Evolutionary conservation across 140 eudicot genomes (phyloP), one percentile per base, ranked within the genome.

Genomic region (Anethum foeniculum): DNA sequence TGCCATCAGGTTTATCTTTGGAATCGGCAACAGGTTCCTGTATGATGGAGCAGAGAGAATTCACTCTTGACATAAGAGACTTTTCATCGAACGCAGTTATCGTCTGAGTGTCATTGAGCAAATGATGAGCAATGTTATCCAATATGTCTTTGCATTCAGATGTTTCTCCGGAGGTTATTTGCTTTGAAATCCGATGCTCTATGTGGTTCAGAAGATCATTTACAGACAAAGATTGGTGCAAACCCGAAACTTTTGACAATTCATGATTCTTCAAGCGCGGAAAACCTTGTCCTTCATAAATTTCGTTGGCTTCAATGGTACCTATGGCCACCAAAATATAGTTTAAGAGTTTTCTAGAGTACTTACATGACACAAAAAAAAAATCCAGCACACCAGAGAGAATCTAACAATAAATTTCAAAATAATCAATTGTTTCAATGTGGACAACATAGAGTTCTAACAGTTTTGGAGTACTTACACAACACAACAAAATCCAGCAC

Each of bases 11-110:
- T 71, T 81, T 80, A 34, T 48, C 73, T 27, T 18, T 62, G 39
- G 75, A 30, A 34, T 44, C 84, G 28, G 56, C 71, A 43, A 76
- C 72, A 30, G 79, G 91, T 27, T 90, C 93, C 82, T 92, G 97
- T 51, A 95, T 83, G 80, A 95, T 90, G 81, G 84, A 82, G 82
- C 86, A 87, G 28, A 95, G 88, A 79, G 99, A 95, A 56, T 92
- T 86, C 72, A 95, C 96, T 86, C 86, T 86, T 74, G 93, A 84
- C 96, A 92, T 90, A 79, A 95, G 86, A 28, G 89, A 77, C 48
- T 81, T 87, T 84, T 95, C 99, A 28, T 95, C 96, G 13, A 13
- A 47, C 4, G 52, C 52, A 47, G 18, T 12, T 47, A 47, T 13
- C 1, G 52, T 25, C 18, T 88, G 90, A 72, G 82, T 79, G 81